Conservation (phyloP, 106 monocot species). For the Dactylorhiza incarnata region DNA sequence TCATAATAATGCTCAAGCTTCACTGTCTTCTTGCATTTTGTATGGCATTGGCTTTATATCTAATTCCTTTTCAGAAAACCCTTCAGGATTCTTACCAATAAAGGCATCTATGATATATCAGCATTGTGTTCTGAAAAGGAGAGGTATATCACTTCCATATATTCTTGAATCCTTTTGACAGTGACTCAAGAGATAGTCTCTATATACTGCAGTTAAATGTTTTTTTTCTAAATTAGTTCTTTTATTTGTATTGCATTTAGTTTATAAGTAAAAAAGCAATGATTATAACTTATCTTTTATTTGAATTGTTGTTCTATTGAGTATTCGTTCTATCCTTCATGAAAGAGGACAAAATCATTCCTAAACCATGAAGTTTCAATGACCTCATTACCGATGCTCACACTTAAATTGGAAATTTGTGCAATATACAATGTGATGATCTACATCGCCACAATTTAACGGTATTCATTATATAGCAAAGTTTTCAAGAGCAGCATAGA, state of each 20-base stretch:
- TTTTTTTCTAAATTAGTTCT: not conserved
- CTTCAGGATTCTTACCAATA: constrained; percentile 62
- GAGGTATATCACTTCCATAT: constrained; percentile 30
- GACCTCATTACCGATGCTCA: not conserved
- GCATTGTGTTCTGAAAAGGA: constrained; percentile 82
- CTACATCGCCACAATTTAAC: too few relatives aligned
- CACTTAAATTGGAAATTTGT: not conserved
- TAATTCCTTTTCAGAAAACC: not conserved
- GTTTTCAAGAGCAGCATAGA: too few relatives aligned
- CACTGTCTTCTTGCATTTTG: not conserved
- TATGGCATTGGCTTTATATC: not conserved
- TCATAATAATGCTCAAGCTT: not conserved
- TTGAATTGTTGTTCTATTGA: not conserved
- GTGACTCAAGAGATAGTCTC: not conserved
- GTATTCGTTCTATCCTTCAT: not conserved
- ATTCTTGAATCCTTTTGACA: not conserved
- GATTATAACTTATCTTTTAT: not conserved
- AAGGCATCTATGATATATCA: constrained; percentile 90
- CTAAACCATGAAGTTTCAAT: not conserved
- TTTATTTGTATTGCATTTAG: not conserved
- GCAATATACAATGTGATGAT: not conserved
- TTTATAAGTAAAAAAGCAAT: not conserved
- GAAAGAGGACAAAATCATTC: not conserved
- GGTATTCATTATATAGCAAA: too few relatives aligned
- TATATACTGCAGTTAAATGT: not conserved